Evolutionary conservation across 108 stramenopile species (phyloP), one percentile per base, ranked within the genome.

Genomic region (Epithemia pelagica): DNA sequence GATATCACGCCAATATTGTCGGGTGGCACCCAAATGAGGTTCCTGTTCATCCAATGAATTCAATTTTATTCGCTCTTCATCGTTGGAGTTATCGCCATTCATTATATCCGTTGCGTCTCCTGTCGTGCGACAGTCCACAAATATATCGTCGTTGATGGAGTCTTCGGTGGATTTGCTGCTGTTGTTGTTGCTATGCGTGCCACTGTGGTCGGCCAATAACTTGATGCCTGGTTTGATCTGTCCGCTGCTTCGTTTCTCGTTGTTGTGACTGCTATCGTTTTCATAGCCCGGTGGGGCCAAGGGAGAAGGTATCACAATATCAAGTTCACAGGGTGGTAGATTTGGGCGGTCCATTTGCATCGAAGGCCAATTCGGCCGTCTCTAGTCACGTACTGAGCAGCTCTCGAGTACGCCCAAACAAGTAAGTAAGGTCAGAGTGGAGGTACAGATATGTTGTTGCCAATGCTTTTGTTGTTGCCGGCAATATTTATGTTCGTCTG

Each of bases 1-100:
- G 58, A 90, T 87, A 58, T 90, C 89, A 62, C 89, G 67, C 77
- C 84, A 87, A 59, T 90, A 90, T 65, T 90, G 89, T 3, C 89
- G 85, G 54, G 80, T 70, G 37, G 81, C 81, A 7, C 80, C 75
- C 0, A 85, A 72, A 67, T 89, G 88, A 30, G 85, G 81, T 28
- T 31, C 51, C 24, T 52, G 66, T n/a, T 58, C 56, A 21, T 32
- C 27, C 37, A 46, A 15, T 46, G 37, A 46, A 46, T 46, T 46
- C 37, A 46, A 46, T 10, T 58, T 28, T 26, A 25, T 25, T 10
- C 59, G 27, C 3, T 30, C 59, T 29, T 59, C 27, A 28, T 59
- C 24, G 29, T 62, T 30, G 7, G 7, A 20, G n/a, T 25, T 10
- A 19, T 3, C 29, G 24, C 28, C 61, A 62, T 62, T 62, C n/a